Percentiles rank a stretch among this genome's conserved stretches.
Conservation (phyloP, 495 filamentous ascomycete species). For the Echria macrotheca region DNA sequence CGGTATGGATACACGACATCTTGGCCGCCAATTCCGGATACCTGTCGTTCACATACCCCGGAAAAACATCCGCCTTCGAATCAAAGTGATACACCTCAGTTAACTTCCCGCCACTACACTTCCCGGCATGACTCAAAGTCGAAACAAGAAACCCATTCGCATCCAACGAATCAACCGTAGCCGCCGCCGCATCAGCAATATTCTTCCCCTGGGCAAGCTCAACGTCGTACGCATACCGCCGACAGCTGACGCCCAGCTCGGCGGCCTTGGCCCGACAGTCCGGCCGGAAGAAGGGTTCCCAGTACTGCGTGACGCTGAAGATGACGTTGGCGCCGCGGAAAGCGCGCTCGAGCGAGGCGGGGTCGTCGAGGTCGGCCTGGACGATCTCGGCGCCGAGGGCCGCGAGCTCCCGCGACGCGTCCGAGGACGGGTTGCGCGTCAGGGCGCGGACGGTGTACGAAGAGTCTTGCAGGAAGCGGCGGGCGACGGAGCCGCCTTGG, state of each 20-base stretch:
- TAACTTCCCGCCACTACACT: slow-evolving; percentile 34
- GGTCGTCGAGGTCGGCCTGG: slow-evolving; percentile 37
- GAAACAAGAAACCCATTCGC: slow-evolving; percentile 42
- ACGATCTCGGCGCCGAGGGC: slow-evolving; percentile 40
- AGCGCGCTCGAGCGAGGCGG: slow-evolving; percentile 32
- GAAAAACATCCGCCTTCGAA: slow-evolving; percentile 38
- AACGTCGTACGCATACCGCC: slow-evolving; percentile 40
- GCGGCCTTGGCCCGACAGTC: slow-evolving; percentile 23
- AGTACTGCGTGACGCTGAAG: slow-evolving; percentile 50
- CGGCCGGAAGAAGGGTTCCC: slow-evolving; percentile 36
- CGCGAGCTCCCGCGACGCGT: slow-evolving; percentile 32
- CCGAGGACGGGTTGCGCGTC: slow-evolving; percentile 41
- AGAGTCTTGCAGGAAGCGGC: slow-evolving; percentile 31
- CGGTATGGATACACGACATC: slow-evolving; percentile 44
- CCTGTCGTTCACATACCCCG: slow-evolving; percentile 30
- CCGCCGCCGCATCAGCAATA: slow-evolving; percentile 48
- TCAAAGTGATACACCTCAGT: slow-evolving; percentile 40
- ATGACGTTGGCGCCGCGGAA: slow-evolving; percentile 43
- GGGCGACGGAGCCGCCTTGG: slow-evolving; percentile 40
- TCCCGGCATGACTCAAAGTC: slow-evolving; percentile 33
- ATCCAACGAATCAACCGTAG: slow-evolving; percentile 36
- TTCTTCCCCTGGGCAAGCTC: slow-evolving; percentile 51
- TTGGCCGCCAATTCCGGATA: slow-evolving; percentile 40
- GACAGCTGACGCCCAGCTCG: slow-evolving; percentile 25
- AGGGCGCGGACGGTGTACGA: slow-evolving; percentile 38